A percentile compares a stretch with the other conserved stretches of the same genome.
phyloP scores from a whole-genome alignment of 228 moss, liverwort and hornwort genomes.

The Sphagnum magellanicum region DNA sequence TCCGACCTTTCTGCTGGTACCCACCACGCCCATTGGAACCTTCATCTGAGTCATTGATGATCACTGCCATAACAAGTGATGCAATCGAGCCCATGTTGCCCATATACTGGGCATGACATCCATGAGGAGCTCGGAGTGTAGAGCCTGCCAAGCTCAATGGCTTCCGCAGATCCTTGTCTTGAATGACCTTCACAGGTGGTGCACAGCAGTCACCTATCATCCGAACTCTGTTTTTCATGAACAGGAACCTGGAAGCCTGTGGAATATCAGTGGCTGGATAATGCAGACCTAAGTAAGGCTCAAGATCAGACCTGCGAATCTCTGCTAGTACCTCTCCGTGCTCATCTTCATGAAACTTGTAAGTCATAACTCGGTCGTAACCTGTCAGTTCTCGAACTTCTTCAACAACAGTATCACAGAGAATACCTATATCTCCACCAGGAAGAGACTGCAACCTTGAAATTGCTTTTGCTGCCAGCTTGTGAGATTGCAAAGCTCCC shows the following conservation, averaged over 20 bases:
- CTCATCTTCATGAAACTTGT: conserved; percentile 60
- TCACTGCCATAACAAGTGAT: conserved; percentile 84
- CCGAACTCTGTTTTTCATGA: conserved; percentile 87
- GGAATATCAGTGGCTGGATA: conserved; percentile 56
- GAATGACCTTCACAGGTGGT: conserved; percentile 77
- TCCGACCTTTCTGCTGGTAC: conserved; percentile 74
- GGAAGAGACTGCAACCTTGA: conserved; percentile 34
- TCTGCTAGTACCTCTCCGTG: conserved; percentile 57
- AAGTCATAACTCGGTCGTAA: conserved; percentile 59
- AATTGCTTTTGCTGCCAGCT: conserved; percentile 43
- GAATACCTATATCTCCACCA: conserved; percentile 39
- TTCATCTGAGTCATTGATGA: conserved; percentile 85
- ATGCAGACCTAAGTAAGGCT: conserved; percentile 48
- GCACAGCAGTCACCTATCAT: conserved; percentile 91
- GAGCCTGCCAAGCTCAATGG: conserved; percentile 87
- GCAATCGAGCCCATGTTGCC: conserved; percentile 90
- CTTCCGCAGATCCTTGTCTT: conserved; percentile 76
- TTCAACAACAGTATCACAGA: conserved; percentile 51
- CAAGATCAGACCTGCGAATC: conserved; percentile 39
- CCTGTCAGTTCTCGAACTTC: conserved; percentile 60
- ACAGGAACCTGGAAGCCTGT: conserved; percentile 55
- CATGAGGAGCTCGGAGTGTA: conserved; percentile 85
- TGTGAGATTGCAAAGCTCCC: conserved; percentile 40
- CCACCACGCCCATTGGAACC: conserved; percentile 42
- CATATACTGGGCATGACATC: conserved; percentile 98